These are phyloP conservation scores for Trifolium pratense DNA, from an alignment of 306 rosid genomes.

Conservation along the genomic window DNA sequence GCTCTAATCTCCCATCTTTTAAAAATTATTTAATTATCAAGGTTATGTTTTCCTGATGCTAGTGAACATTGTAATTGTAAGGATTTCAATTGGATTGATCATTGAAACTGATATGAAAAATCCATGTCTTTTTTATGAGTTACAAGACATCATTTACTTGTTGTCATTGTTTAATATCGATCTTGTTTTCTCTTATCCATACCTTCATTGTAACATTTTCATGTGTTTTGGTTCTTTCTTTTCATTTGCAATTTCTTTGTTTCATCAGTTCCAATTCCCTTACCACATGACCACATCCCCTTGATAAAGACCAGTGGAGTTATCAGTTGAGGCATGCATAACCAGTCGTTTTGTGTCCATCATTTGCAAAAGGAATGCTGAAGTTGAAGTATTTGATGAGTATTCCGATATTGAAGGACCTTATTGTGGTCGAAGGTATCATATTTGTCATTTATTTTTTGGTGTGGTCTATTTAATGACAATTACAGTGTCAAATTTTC, in stretches of 20 bases:
- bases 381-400: conserved; percentile 57
- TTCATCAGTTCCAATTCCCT: conserved; percentile 31
- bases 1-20: conserved; percentile 8
- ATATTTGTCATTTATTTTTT: neutral
- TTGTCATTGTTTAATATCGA: neutral
- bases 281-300: neutral
- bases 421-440: conserved; percentile 63
- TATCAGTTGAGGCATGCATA: conserved; percentile 3
- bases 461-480: conserved; percentile 8
- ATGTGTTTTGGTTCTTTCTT: conserved; percentile 74
- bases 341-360: conserved; percentile 51
- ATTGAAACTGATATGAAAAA: conserved; percentile 8
- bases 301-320: neutral
- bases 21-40: neutral
- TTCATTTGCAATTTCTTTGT: conserved; percentile 58
- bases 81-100: conserved; percentile 1
- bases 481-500: conserved; percentile 1
- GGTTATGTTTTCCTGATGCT: conserved; percentile 9
- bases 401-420: conserved; percentile 43
- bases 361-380: conserved; percentile 51
- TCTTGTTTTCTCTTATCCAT: conserved; percentile 12
- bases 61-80: neutral
- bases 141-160: conserved; percentile 15
- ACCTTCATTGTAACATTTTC: conserved; percentile 38
- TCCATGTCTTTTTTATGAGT: conserved; percentile 3